phyloP scores from a whole-genome alignment of 768 basidiomycete genomes.

The Russula sp. region DNA sequence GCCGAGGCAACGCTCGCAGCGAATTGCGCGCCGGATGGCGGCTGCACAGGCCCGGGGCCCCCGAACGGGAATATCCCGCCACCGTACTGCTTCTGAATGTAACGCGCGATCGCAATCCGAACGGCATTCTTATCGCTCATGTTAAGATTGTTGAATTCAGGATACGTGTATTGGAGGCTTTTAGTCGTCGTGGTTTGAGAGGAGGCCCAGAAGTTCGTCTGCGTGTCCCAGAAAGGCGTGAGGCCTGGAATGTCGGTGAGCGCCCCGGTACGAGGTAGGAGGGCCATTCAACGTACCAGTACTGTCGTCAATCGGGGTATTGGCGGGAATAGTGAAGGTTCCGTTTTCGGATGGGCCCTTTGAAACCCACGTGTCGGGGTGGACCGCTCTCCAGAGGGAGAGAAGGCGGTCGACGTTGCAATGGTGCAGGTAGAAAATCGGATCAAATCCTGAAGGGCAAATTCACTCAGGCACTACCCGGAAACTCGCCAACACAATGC shows the following conservation, averaged over 20 bases:
- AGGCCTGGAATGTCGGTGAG: slow-evolving; percentile 27
- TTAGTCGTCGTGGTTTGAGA: slow-evolving; percentile 26
- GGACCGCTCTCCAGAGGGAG: slow-evolving; percentile 42
- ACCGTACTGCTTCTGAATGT: slow-evolving; percentile 32
- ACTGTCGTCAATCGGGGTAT: not conserved
- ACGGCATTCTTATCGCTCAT: slow-evolving; percentile 26
- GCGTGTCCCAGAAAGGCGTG: slow-evolving; percentile 40
- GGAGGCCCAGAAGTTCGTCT: slow-evolving; percentile 35
- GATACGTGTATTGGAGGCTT: slow-evolving; percentile 40
- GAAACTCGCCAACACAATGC: slow-evolving; percentile 29
- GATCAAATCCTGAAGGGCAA: slow-evolving; percentile 39
- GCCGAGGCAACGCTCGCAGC: not conserved
- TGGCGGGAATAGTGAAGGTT: slow-evolving; percentile 9
- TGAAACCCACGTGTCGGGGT: slow-evolving; percentile 36
- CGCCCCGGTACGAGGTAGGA: not conserved
- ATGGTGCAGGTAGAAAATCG: slow-evolving; percentile 49
- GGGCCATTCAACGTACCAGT: not conserved
- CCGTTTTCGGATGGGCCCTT: slow-evolving; percentile 16
- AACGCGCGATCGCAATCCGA: slow-evolving; percentile 27
- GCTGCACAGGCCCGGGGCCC: not conserved
- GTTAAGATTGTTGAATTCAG: slow-evolving; percentile 40
- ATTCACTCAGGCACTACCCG: not conserved
- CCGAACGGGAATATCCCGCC: too few species aligned
- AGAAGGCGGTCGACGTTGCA: slow-evolving; percentile 46
- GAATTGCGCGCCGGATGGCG: slow-evolving; percentile 1